Conservation (phyloP, 257 asterid species). For the Solanum stenotomum region DNA sequence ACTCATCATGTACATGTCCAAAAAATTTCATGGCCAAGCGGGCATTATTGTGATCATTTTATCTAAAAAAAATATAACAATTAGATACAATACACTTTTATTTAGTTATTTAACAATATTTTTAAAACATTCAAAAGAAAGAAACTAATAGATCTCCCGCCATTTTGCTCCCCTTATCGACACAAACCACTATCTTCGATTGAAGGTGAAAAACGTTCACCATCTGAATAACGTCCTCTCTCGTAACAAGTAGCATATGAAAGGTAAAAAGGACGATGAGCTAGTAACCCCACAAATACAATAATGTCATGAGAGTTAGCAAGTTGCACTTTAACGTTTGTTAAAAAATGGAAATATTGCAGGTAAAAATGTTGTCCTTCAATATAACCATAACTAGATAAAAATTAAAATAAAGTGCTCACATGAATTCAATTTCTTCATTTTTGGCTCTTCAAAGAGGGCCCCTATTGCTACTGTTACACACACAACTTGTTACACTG, state of each 20-base stretch:
- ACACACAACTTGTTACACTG: not conserved
- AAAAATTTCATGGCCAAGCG: not conserved
- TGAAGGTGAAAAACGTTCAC: fast-evolving
- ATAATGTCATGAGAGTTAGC: not conserved
- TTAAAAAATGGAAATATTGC: constrained; percentile 29
- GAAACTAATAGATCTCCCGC: fast-evolving
- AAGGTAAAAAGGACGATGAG: not conserved
- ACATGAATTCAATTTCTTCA: not conserved
- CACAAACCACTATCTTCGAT: fast-evolving
- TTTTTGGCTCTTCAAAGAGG: not conserved
- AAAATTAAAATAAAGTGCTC: constrained; percentile 1
- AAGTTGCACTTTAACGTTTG: constrained; percentile 28
- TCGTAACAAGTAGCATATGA: constrained; percentile 15
- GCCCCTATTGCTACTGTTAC: not conserved
- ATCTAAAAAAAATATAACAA: too few species aligned
- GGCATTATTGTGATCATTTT: not conserved
- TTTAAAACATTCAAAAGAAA: not conserved
- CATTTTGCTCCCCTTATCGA: too few species aligned
- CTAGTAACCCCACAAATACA: not conserved
- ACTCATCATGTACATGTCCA: not conserved
- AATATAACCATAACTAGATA: constrained; percentile 37
- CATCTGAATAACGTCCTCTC: not conserved
- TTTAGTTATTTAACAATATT: too few species aligned
- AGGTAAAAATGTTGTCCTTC: constrained; percentile 8
- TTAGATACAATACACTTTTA: too few species aligned